phyloP scores from a whole-genome alignment of 768 basidiomycete species.

The Lactarius hengduanensis region DNA sequence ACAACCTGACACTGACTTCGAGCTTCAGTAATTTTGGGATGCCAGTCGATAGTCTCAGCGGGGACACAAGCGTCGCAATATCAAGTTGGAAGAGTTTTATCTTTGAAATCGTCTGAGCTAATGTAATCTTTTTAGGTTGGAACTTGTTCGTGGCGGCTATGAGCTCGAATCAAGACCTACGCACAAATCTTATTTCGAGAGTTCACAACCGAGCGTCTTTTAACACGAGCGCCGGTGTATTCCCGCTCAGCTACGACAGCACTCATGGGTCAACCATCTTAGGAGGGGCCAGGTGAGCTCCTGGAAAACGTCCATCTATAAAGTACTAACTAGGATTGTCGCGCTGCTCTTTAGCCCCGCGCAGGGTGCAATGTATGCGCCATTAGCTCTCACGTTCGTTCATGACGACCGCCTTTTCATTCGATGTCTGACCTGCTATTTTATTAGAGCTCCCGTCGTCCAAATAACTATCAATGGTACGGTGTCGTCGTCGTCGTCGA shows the following conservation, averaged over 20 bases:
- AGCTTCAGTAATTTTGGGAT: background rate
- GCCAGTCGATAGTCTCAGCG: background rate
- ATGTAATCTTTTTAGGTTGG: conserved; percentile 1
- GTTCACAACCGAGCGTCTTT: conserved; percentile 17
- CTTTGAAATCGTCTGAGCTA: background rate
- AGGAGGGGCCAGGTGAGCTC: conserved; percentile 24
- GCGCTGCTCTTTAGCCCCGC: conserved; percentile 23
- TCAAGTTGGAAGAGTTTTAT: background rate
- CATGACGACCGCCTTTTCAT: background rate
- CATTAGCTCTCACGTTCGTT: conserved; percentile 30
- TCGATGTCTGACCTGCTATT: background rate
- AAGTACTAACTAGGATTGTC: background rate
- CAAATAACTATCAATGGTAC: conserved; percentile 1
- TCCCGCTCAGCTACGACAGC: conserved; percentile 15
- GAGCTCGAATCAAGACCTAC: background rate
- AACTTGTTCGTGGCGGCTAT: conserved; percentile 7
- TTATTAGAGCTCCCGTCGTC: conserved; percentile 4
- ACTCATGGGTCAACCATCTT: background rate
- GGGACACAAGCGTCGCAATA: background rate
- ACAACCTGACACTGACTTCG: conserved; percentile 32
- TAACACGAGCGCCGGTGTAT: conserved; percentile 10
- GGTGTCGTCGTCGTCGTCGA: background rate
- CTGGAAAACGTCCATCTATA: background rate
- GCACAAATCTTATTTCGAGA: conserved; percentile 13
- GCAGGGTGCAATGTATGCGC: conserved; percentile 31